Conservation (phyloP, 2,329 filamentous ascomycete species). For the Fusarium multiceps region DNA sequence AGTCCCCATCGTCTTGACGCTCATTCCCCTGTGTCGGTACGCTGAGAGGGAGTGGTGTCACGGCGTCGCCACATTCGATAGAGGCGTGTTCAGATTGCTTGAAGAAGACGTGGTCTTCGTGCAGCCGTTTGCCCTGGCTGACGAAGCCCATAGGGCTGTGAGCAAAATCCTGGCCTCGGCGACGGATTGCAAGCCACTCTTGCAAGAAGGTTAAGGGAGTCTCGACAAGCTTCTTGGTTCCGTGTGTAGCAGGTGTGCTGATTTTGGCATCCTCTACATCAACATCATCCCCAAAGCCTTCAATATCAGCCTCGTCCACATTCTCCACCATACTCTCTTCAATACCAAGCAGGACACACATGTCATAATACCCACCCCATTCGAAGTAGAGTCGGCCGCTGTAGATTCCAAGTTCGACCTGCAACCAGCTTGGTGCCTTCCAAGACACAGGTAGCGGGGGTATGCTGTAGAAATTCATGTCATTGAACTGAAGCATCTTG, state of each 20-base stretch:
- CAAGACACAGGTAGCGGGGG: conserved; percentile 60
- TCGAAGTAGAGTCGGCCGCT: conserved; percentile 70
- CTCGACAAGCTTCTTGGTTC: conserved; percentile 13
- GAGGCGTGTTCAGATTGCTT: conserved; percentile 2
- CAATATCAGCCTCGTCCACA: neutral
- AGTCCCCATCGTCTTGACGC: conserved; percentile 28
- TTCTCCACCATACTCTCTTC: neutral
- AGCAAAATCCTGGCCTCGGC: conserved; percentile 66
- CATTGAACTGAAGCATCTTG: conserved; percentile 69
- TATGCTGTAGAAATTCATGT: conserved; percentile 63
- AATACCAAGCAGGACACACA: conserved; percentile 52
- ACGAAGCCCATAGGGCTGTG: conserved; percentile 71
- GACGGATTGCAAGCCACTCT: conserved; percentile 66
- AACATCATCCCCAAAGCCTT: neutral
- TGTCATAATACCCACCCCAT: conserved; percentile 56
- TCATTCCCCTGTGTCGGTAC: neutral
- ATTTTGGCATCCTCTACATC: neutral
- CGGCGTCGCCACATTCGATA: neutral
- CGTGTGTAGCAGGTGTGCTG: neutral
- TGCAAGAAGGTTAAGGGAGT: conserved; percentile 61
- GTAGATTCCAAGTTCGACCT: conserved; percentile 68
- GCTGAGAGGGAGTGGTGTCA: conserved; percentile 20
- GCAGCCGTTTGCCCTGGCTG: conserved; percentile 62
- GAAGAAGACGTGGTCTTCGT: conserved; percentile 65
- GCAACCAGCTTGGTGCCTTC: conserved; percentile 63